Base-by-base conservation (phyloP, 805 yeast species). In the Hanseniaspora jakobsenii region DNA sequence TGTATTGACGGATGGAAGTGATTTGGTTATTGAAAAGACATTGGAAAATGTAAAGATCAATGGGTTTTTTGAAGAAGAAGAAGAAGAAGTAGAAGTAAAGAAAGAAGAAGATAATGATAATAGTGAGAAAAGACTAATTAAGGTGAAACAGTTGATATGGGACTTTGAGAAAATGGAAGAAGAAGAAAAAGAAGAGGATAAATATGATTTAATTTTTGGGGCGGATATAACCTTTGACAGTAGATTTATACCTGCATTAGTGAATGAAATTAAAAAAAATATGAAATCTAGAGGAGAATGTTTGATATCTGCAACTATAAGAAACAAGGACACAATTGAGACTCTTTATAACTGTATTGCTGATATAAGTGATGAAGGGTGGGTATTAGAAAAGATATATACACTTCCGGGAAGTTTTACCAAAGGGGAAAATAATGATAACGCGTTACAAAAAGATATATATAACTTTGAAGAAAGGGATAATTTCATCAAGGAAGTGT, bases 191-290 rank as follows among this genome's bases (percentile, higher is more conserved):
- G 22, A 14, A 12, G 4, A 36, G 16, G 46, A 53, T 9, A 59
- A 66, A n/a, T 45, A 34, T 3, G 76, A 78, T 52, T 58, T 77
- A 1, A 62, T 85, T 0, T 55, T 84, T 3, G 95, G 87, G 0
- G 91, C 95, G 0, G 97, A 87, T 59, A 84, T 87, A 12, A 84
- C 95, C 0, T 87, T 82, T 59, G 96, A 87, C 54, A 57, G 75
- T 2, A 62, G 70, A 3, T 66, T 76, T 2, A 66, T 84, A 17
- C 75, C 77, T 0, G 61, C 61, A 19, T 65, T 87, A 32, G 68
- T 75, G n/a, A 49, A 55, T 4, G 71, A 78, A 9, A 55, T 81
- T 2, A 49, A 19, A 12, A 54, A 52, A 40, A 57, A 53, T 18
- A 50, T 56, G 14, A 29, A 35, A 12, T 28, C 19, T 6, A 47